A percentile compares a stretch with the other conserved stretches of the same genome.
Conservation (phyloP, 805 yeast genomes). For the Zygosaccharomyces pseudorouxii region DNA sequence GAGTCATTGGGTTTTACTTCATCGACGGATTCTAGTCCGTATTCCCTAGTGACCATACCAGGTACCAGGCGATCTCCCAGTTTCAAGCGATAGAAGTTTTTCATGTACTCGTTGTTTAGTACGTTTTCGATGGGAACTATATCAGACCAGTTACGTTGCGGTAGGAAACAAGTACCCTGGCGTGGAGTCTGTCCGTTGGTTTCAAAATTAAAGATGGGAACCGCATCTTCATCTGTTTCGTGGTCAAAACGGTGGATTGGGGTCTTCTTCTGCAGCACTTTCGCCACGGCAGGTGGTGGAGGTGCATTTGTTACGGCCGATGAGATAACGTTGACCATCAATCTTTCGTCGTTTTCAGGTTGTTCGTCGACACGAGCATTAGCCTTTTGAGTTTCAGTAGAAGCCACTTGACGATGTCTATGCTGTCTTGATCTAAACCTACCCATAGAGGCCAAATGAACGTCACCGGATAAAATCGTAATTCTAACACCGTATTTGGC, state of each 20-base stretch:
- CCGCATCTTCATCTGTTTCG: conserved; percentile 71
- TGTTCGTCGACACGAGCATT: conserved; percentile 39
- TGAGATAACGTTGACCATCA: conserved; percentile 77
- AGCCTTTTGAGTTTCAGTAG: conserved; percentile 34
- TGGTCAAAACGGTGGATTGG: conserved; percentile 58
- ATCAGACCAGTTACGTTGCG: conserved; percentile 70
- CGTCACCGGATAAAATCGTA: conserved; percentile 89
- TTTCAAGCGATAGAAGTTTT: conserved; percentile 10
- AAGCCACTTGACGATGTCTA: conserved; percentile 38
- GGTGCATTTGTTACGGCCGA: conserved; percentile 92
- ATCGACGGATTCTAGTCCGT: conserved; percentile 36
- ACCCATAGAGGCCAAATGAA: conserved; percentile 83
- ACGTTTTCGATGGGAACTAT: conserved; percentile 49
- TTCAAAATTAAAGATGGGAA: conserved; percentile 63
- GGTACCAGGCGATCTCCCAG: conserved; percentile 25
- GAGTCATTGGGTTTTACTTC: conserved; percentile 9
- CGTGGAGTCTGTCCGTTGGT: conserved; percentile 48
- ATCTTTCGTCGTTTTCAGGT: conserved; percentile 68
- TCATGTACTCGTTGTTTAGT: conserved; percentile 19
- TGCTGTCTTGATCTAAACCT: conserved; percentile 58
- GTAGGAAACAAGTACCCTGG: conserved; percentile 44
- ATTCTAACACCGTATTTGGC: conserved; percentile 60
- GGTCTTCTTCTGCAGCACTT: conserved; percentile 61
- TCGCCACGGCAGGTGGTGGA: conserved; percentile 85
- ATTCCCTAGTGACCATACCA: conserved; percentile 27